Evolutionary conservation across 2,329 filamentous ascomycete species (phyloP), one percentile per base, ranked within the genome.

Genomic region (Beauveria caledonica): DNA sequence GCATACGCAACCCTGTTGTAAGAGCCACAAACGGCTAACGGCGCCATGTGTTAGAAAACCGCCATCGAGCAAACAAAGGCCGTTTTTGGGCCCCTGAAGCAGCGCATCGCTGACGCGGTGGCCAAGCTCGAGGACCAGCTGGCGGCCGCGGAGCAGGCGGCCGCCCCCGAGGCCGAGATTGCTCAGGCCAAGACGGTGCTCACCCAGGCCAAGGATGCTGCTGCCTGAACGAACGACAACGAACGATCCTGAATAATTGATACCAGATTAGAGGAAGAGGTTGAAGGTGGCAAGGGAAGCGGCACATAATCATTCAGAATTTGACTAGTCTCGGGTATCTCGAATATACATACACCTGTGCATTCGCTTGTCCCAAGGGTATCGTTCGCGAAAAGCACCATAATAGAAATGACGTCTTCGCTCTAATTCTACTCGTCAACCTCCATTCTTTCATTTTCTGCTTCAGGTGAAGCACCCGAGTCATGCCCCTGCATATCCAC

Each of bases 61-160:
- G 92, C 89, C 23, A 78, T 92, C n/a, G 86, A 92, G 65, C 90
- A 99, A 76, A 97, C 94, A 9, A 88, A 88, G 71, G 88, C 86
- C 60, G 85, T 97, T 29, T 88, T 97, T 67, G 87, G 81, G 2
- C 84, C 84, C 1, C 76, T 97, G 65, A 83, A 82, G 67, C 72
- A 83, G 69, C 87, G 90, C 69, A 91, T 97, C 66, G 75, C 74
- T 50, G 84, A 87, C 60, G 87, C 91, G 1, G 77, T 92, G 45
- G 78, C 82, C 61, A 90, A 86, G 70, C 78, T 97, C 53, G 86
- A 95, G 75, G 83, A 88, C 66, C 81, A 90, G 72, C 78, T 97
- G 67, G 89, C 92, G 66, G 77, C 83, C n/a, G 74, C 75, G 29
- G 83, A 79, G 66, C 76, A 77, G 64, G 76, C 75, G 59, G 77